These are phyloP conservation scores for Cucurbita pepo DNA, from an alignment of 306 rosid species.

Conservation along the genomic window DNA sequence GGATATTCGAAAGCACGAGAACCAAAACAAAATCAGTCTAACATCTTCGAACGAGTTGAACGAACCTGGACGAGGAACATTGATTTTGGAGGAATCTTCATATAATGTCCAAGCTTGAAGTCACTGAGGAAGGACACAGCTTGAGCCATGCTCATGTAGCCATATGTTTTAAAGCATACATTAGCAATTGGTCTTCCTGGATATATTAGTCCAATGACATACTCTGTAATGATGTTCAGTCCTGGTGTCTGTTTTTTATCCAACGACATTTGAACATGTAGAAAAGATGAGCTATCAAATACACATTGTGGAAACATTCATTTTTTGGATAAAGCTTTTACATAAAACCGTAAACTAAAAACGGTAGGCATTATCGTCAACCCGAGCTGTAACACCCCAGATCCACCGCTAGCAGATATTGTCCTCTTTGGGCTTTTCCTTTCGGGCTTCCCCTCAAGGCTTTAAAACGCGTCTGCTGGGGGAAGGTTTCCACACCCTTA, in stretches of 20 bases:
- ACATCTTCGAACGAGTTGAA: not conserved
- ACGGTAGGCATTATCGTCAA: not conserved
- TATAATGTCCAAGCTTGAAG: slow-evolving; percentile 72
- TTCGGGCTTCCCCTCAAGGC: too few relatives aligned
- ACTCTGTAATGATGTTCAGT: slow-evolving; percentile 47
- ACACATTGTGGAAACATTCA: not conserved
- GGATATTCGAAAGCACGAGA: not conserved
- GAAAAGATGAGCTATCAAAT: not conserved
- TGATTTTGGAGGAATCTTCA: slow-evolving; percentile 68
- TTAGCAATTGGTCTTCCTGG: slow-evolving; percentile 68
- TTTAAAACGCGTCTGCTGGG: too few relatives aligned
- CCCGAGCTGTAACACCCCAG: not conserved
- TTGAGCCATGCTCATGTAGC: slow-evolving; percentile 52
- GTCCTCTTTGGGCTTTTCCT: too few relatives aligned
- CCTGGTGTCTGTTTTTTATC: slow-evolving; percentile 33
- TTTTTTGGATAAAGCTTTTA: not conserved
- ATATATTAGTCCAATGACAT: slow-evolving; percentile 44
- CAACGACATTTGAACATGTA: not conserved
- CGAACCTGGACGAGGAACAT: slow-evolving; percentile 20
- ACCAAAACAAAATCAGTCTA: not conserved
- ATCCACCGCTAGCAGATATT: not conserved
- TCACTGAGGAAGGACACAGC: slow-evolving; percentile 58
- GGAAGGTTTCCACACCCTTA: too few relatives aligned
- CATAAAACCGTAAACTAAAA: not conserved
- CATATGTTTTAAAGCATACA: slow-evolving; percentile 65